Evolutionary conservation across 495 filamentous ascomycete species (phyloP).

Genomic region (Amphirosellinia nigrospora): DNA sequence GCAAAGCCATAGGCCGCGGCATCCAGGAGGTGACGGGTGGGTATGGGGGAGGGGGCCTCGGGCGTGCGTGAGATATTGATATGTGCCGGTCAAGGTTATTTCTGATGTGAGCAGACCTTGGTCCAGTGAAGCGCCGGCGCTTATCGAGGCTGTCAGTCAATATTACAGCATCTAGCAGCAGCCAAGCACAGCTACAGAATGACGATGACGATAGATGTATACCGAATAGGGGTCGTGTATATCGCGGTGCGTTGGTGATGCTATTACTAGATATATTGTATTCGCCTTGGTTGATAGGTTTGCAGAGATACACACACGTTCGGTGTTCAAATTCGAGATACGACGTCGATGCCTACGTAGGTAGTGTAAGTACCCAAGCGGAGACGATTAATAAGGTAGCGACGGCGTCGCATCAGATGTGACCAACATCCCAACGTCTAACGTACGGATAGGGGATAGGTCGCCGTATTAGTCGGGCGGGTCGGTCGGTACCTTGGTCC

Average conservation of each 20-base stretch:
- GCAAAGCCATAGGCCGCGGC: background rate
- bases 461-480: conserved; percentile 13
- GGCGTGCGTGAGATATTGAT: background rate
- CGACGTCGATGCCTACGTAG: too few relatives aligned
- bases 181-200: background rate
- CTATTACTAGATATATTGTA: too few relatives aligned
- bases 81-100: conserved; percentile 11
- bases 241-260: background rate
- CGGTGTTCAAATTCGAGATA: too few relatives aligned
- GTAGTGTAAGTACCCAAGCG: too few relatives aligned
- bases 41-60: background rate
- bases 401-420: conserved; percentile 4
- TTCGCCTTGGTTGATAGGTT: background rate
- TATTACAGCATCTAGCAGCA: conserved; percentile 3
- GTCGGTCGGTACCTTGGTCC: conserved; percentile 10
- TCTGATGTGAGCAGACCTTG: background rate
- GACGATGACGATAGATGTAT: conserved; percentile 8
- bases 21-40: conserved; percentile 1
- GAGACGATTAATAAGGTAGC: background rate
- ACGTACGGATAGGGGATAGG: background rate
- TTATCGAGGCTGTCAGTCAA: conserved; percentile 9
- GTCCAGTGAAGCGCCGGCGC: conserved; percentile 13
- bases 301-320: background rate
- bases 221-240: background rate
- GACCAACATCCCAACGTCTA: too few relatives aligned